A percentile compares a stretch with the other conserved stretches of the same genome.
Conservation (phyloP, 352 stramenopile genomes). For the Phytophthora boehmeriae region DNA sequence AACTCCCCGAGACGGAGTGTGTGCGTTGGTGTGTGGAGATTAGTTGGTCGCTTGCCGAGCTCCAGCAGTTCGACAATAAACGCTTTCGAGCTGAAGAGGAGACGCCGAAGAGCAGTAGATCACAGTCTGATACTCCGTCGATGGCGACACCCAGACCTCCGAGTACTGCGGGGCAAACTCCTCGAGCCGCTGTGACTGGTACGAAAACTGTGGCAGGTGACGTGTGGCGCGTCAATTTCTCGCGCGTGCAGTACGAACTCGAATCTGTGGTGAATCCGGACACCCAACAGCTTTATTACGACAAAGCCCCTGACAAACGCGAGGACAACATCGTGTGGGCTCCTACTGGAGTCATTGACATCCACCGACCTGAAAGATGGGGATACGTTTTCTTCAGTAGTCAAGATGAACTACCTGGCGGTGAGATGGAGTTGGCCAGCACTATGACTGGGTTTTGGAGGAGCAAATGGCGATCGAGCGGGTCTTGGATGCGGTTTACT, state of each 20-base stretch:
- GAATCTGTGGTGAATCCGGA: slow-evolving; percentile 50
- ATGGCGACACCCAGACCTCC: slow-evolving; percentile 26
- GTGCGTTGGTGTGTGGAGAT: slow-evolving; percentile 88
- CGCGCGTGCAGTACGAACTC: slow-evolving; percentile 84
- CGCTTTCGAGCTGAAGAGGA: slow-evolving; percentile 28
- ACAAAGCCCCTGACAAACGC: slow-evolving; percentile 50
- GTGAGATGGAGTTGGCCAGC: slow-evolving; percentile 42
- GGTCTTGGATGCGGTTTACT: slow-evolving; percentile 71
- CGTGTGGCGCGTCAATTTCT: slow-evolving; percentile 91
- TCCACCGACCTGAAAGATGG: slow-evolving; percentile 79
- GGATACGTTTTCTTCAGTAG: slow-evolving; percentile 70
- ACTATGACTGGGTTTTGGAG: slow-evolving; percentile 43
- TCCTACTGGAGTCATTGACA: slow-evolving; percentile 74
- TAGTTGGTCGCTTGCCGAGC: slow-evolving; percentile 67
- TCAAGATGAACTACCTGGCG: slow-evolving; percentile 42
- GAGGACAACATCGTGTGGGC: slow-evolving; percentile 84
- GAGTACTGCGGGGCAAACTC: slow-evolving; percentile 3
- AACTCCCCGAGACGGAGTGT: slow-evolving; percentile 70
- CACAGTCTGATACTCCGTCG: not conserved
- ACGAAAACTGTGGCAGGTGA: slow-evolving; percentile 37
- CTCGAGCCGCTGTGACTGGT: slow-evolving; percentile 19
- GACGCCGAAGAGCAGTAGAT: not conserved
- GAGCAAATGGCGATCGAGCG: slow-evolving; percentile 64
- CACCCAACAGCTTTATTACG: slow-evolving; percentile 51
- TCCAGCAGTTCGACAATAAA: slow-evolving; percentile 62